phyloP scores from a whole-genome alignment of 352 stramenopile species.

The Globisporangium cystogenes region DNA sequence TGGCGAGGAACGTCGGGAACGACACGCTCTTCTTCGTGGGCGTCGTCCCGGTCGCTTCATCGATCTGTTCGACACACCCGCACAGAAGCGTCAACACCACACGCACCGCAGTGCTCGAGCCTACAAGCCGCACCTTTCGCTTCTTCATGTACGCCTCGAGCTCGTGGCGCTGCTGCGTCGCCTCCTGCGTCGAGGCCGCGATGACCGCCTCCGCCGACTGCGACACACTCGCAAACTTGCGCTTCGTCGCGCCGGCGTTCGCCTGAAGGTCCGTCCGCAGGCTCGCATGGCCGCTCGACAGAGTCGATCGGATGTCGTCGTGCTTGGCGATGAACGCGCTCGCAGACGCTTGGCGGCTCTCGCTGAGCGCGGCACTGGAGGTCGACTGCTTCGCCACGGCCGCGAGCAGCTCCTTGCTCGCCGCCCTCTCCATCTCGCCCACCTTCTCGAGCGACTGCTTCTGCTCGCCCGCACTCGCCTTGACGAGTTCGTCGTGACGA shows the following conservation, averaged over 20 bases:
- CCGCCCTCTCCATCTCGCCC: background rate
- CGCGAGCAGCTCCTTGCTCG: slow-evolving; percentile 9
- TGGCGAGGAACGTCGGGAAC: slow-evolving; percentile 42
- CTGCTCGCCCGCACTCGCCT: slow-evolving; percentile 16
- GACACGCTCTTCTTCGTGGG: slow-evolving; percentile 32
- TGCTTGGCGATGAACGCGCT: slow-evolving; percentile 22
- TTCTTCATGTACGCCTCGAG: slow-evolving; percentile 48
- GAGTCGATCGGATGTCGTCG: slow-evolving; percentile 18
- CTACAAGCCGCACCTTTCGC: slow-evolving; percentile 19
- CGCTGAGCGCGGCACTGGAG: slow-evolving; percentile 7
- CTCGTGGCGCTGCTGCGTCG: slow-evolving; percentile 25
- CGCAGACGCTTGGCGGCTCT: slow-evolving; percentile 19
- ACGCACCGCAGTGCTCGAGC: background rate
- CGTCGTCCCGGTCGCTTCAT: slow-evolving; percentile 27
- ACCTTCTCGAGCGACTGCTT: slow-evolving; percentile 7
- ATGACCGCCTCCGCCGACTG: slow-evolving; percentile 21
- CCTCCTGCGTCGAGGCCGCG: slow-evolving; percentile 19
- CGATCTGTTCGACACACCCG: slow-evolving; percentile 18
- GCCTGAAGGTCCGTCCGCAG: slow-evolving; percentile 24
- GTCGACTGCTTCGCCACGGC: slow-evolving; percentile 25
- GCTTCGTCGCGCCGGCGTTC: slow-evolving; percentile 26
- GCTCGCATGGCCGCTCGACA: slow-evolving; percentile 18
- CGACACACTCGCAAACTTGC: slow-evolving; percentile 20
- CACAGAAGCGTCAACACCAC: background rate
- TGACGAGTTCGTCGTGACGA: slow-evolving; percentile 22